A percentile compares a stretch with the other conserved stretches of the same genome.
Conservation (phyloP, 257 asterid species). For the Salvia hispanica region DNA sequence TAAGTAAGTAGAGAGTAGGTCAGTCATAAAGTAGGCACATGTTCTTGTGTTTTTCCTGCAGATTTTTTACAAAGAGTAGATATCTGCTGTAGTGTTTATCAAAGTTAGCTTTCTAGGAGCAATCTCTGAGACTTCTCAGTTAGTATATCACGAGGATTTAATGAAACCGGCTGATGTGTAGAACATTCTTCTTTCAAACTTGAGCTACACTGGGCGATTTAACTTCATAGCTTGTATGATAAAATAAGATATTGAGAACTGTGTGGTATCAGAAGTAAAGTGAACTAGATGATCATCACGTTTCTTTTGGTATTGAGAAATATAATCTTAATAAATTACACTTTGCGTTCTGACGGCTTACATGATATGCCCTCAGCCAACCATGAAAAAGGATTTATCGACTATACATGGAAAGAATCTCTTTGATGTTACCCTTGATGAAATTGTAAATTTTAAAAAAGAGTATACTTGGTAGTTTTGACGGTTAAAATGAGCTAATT, state of each 20-base stretch:
- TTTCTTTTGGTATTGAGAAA: neutral
- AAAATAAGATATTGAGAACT: neutral
- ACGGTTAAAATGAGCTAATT: slow-evolving; percentile 1
- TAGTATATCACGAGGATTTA: neutral
- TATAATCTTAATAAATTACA: neutral
- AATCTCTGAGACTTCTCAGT: neutral
- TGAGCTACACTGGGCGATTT: neutral
- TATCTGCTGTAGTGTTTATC: neutral
- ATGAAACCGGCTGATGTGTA: neutral
- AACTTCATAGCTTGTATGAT: neutral
- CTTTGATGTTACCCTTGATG: too few species aligned
- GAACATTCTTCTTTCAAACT: slow-evolving; percentile 4
- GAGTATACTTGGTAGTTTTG: neutral
- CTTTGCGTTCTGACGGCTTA: too few species aligned
- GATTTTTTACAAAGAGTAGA: neutral
- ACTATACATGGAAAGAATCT: too few species aligned
- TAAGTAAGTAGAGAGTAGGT: neutral
- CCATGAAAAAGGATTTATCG: too few species aligned
- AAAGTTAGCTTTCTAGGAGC: neutral
- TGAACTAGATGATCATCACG: neutral
- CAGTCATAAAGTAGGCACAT: neutral
- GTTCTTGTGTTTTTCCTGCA: neutral
- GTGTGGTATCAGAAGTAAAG: neutral
- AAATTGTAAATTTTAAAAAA: too few species aligned
- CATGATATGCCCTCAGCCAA: too few species aligned